Evolutionary conservation across 1,139 yeast genomes (phyloP), one percentile per base, ranked within the genome.

Genomic region (Petasospora rhodanensis): DNA sequence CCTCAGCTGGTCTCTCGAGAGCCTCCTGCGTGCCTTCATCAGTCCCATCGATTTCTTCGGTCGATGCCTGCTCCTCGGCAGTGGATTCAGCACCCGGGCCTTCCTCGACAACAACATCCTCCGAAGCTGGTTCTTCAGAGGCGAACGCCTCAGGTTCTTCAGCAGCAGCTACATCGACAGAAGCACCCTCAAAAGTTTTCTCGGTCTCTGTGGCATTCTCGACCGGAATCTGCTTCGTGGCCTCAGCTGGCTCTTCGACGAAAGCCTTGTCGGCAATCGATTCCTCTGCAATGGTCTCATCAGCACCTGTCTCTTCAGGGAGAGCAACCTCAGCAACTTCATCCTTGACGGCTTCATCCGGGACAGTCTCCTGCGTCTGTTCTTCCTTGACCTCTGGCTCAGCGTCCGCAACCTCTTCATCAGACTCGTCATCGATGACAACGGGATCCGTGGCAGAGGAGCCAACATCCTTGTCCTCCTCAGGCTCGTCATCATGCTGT

Each of bases 401-500:
- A 16, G 22, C 9, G 7, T 9, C 14, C 13, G 6, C 21, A 9
- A 18, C 5, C n/a, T 22, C 9, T 18, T 23, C 18, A 23, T 9
- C 5, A 22, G 24, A 22, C 18, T 20, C 22, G 17, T 26, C 28
- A 26, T 18, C 20, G n/a, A n/a, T n/a, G n/a, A n/a, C n/a, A n/a
- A n/a, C n/a, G n/a, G n/a, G n/a, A n/a, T n/a, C n/a, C n/a, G n/a
- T n/a, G n/a, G n/a, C n/a, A n/a, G n/a, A n/a, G n/a, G n/a, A n/a
- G n/a, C n/a, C n/a, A n/a, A 12, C n/a, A 12, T 29, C 28, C 11
- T 38, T 33, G 22, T 29, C 36, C 14, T 31, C 33, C 22, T 29
- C 31, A 24, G 19, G n/a, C 11, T 29, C 24, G 6, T 22, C 31
- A 22, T 8, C 18, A 15, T n/a, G n/a, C n/a, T n/a, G n/a, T n/a